Conservation (phyloP, 495 filamentous ascomycete genomes). For the Letharia columbiana region DNA sequence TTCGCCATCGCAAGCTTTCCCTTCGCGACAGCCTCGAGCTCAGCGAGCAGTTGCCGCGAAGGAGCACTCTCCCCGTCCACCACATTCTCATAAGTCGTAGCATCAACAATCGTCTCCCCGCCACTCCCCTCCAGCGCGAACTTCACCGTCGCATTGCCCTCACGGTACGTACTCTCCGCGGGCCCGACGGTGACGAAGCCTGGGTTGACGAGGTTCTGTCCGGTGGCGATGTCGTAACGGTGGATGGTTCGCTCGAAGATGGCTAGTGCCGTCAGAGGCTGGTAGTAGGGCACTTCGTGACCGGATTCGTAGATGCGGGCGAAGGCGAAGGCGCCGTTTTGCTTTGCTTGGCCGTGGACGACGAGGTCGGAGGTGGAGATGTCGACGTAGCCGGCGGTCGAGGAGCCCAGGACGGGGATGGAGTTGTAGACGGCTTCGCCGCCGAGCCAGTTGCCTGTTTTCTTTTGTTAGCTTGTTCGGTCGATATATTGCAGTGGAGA, state of each 20-base stretch:
- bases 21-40: background rate
- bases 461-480: background rate
- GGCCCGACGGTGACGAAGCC: slow-evolving; percentile 45
- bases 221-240: slow-evolving; percentile 49
- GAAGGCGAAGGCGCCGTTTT: slow-evolving; percentile 53
- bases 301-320: slow-evolving; percentile 51
- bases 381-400: slow-evolving; percentile 41
- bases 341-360: slow-evolving; percentile 46
- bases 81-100: background rate
- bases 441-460: slow-evolving; percentile 18
- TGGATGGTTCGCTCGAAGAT: slow-evolving; percentile 49
- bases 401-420: slow-evolving; percentile 34
- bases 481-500: no score
- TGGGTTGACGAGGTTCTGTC: slow-evolving; percentile 29
- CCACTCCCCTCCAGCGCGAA: slow-evolving; percentile 1
- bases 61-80: no score
- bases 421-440: slow-evolving; percentile 29
- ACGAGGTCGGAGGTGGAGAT: slow-evolving; percentile 36
- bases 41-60: background rate
- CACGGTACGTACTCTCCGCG: slow-evolving; percentile 31
- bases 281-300: slow-evolving; percentile 53
- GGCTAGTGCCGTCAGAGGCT: slow-evolving; percentile 46
- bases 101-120: background rate
- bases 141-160: slow-evolving; percentile 12
- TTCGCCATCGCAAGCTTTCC: background rate